Evolutionary conservation across 1,284 basidiomycete species (phyloP).

Genomic region (Irpex rosettiformis): DNA sequence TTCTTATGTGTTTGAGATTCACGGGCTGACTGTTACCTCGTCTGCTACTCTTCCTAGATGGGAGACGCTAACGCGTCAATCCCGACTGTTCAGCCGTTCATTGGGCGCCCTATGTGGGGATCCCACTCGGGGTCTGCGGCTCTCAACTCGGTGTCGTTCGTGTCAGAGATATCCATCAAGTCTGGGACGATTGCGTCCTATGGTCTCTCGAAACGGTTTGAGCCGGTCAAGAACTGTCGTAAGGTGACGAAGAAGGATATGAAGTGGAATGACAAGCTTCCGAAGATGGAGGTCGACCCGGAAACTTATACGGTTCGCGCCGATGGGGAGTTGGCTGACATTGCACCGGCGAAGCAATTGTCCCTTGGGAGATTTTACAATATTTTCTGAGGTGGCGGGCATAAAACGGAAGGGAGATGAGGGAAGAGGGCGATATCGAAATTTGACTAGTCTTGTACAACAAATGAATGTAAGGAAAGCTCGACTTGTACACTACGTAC

Average conservation of each 20-base stretch:
- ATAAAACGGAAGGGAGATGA: not conserved
- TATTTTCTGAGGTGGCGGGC: constrained; percentile 47
- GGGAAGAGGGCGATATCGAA: not conserved
- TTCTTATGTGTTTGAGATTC: not conserved
- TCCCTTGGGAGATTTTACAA: constrained; percentile 75
- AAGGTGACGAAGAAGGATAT: constrained; percentile 82
- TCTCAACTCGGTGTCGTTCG: constrained; percentile 82
- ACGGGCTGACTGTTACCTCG: not conserved
- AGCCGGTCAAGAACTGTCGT: constrained; percentile 79
- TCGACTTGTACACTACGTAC: not conserved
- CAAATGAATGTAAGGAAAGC: not conserved
- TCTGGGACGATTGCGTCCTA: constrained; percentile 67
- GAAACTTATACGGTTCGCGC: constrained; percentile 89
- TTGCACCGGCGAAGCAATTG: constrained; percentile 70
- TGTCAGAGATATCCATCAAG: constrained; percentile 72
- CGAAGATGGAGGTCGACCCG: constrained; percentile 86
- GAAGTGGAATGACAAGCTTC: constrained; percentile 88
- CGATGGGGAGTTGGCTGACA: constrained; percentile 75
- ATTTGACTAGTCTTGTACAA: not conserved
- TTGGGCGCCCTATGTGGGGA: constrained; percentile 90
- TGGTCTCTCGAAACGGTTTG: constrained; percentile 69
- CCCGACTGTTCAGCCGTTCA: constrained; percentile 88
- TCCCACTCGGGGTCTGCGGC: constrained; percentile 70
- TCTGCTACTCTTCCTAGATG: constrained; percentile 50
- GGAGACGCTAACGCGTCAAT: constrained; percentile 94